Evolutionary conservation across 306 rosid species (phyloP).

Genomic region (Chamaecrista fasciculata): DNA sequence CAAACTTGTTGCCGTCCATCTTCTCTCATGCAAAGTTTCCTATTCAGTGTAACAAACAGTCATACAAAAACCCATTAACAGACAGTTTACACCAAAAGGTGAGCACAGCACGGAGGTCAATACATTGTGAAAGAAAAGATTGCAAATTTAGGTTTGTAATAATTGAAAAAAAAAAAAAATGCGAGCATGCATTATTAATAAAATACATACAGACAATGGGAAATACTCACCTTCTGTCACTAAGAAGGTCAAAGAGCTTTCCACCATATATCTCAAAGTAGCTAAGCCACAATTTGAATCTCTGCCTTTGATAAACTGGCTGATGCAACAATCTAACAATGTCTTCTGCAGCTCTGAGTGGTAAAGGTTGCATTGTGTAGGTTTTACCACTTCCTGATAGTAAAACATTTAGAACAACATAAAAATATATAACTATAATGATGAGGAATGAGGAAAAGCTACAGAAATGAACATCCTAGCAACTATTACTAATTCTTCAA

Average conservation of each 20-base stretch:
- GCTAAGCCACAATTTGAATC: conserved; percentile 98
- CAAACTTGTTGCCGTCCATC: conserved; percentile 98
- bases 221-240: conserved; percentile 82
- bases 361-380: conserved; percentile 97
- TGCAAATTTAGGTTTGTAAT: neutral
- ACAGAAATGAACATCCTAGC: neutral
- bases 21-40: conserved; percentile 99
- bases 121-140: conserved; percentile 5
- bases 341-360: conserved; percentile 91
- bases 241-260: conserved; percentile 92
- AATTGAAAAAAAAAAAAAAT: conserved; percentile 25
- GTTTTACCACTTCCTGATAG: conserved; percentile 96
- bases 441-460: conserved; percentile 11
- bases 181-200: conserved; percentile 15
- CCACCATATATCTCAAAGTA: conserved; percentile 99
- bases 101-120: conserved; percentile 22
- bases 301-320: conserved; percentile 84
- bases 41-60: conserved; percentile 32
- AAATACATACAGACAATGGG: neutral
- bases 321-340: conserved; percentile 82
- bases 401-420: conserved; percentile 29
- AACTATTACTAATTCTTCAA: conserved; percentile 5
- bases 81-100: neutral
- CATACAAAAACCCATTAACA: conserved; percentile 5
- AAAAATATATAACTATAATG: neutral